These are phyloP conservation scores for Nigrospora sphaerica DNA, from an alignment of 2,329 filamentous ascomycete species.

Conservation along the genomic window DNA sequence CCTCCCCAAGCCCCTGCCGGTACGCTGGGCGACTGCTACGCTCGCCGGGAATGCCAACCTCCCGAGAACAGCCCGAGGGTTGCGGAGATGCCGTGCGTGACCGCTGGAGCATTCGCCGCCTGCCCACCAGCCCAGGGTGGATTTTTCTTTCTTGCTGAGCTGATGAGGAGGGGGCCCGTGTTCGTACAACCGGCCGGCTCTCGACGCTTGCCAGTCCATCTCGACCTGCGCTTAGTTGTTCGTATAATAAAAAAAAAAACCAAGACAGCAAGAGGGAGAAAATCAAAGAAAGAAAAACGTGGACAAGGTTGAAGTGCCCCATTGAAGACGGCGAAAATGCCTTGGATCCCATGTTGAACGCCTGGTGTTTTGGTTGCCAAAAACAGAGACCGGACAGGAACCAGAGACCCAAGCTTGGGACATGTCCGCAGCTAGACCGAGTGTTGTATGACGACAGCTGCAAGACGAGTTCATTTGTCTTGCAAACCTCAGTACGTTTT, in stretches of 20 bases:
- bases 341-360: constrained; percentile 72
- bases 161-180: no score
- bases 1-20: no score
- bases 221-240: background rate
- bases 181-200: no score
- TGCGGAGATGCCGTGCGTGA: no score
- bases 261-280: constrained; percentile 13
- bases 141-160: no score
- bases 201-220: no score
- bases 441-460: constrained; percentile 67
- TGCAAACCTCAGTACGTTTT: constrained; percentile 20
- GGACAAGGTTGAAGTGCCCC: constrained; percentile 62
- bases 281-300: constrained; percentile 29
- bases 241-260: constrained; percentile 10
- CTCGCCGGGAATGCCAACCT: no score
- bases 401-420: constrained; percentile 55
- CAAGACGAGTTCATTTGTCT: constrained; percentile 21
- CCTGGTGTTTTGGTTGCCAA: constrained; percentile 79
- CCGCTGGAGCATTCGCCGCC: no score
- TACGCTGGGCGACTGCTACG: no score
- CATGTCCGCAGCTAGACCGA: constrained; percentile 38
- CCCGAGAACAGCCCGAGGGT: no score
- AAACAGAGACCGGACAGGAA: constrained; percentile 71
- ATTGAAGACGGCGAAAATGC: constrained; percentile 50
- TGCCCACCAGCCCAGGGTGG: no score